phyloP scores from a whole-genome alignment of 2,329 filamentous ascomycete species.

The Cadophora sp. region DNA sequence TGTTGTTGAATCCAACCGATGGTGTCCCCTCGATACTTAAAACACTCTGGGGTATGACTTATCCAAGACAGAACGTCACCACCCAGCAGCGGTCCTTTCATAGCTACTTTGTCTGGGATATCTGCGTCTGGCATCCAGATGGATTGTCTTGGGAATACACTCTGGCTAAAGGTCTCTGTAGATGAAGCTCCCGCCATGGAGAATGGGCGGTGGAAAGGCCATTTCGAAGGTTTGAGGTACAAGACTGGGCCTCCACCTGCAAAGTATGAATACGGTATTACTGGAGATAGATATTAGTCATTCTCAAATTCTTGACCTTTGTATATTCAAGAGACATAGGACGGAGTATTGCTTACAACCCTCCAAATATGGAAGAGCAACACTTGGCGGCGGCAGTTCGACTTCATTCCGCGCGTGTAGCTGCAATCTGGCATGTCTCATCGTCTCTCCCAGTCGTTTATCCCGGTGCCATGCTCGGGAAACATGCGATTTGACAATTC shows the following conservation, averaged over 20 bases:
- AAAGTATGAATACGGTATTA: constrained; percentile 16
- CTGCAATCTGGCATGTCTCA: background rate
- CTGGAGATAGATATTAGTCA: background rate
- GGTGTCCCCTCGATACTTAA: constrained; percentile 6
- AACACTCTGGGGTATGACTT: constrained; percentile 14
- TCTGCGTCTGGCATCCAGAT: constrained; percentile 19
- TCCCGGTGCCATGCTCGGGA: background rate
- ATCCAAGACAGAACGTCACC: constrained; percentile 18
- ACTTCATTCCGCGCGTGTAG: background rate
- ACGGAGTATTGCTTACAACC: background rate
- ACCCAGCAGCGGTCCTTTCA: constrained; percentile 8
- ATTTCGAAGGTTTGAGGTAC: constrained; percentile 10
- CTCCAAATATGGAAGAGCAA: constrained; percentile 12
- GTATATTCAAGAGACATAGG: background rate
- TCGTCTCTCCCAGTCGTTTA: constrained; percentile 1
- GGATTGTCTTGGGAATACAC: constrained; percentile 8
- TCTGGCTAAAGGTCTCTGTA: constrained; percentile 3
- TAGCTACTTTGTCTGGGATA: constrained; percentile 1
- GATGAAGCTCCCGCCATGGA: constrained; percentile 11
- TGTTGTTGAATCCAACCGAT: constrained; percentile 10
- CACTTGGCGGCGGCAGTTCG: background rate
- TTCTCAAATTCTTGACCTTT: background rate
- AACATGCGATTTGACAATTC: constrained; percentile 5
- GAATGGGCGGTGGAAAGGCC: constrained; percentile 8
- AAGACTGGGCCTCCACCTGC: background rate